phyloP scores from a whole-genome alignment of 1,284 basidiomycete genomes.

The Inonotus obliquus region DNA sequence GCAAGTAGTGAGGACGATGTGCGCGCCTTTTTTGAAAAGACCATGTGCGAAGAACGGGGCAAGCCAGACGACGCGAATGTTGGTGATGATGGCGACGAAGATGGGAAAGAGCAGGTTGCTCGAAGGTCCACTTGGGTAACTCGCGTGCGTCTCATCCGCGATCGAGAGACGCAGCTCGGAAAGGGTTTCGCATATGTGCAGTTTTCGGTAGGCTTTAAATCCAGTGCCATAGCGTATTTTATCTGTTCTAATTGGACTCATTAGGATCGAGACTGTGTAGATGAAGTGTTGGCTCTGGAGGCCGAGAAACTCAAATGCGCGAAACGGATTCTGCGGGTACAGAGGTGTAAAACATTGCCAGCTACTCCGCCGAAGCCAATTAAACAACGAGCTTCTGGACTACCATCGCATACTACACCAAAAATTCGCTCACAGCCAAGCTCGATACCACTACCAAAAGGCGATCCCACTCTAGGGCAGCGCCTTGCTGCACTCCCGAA shows the following conservation, averaged over 20 bases:
- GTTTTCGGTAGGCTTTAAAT: slow-evolving; percentile 59
- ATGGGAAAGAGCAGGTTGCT: slow-evolving; percentile 24
- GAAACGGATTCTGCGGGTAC: slow-evolving; percentile 83
- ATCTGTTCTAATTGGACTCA: not conserved
- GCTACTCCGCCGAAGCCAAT: slow-evolving; percentile 15
- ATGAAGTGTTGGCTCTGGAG: slow-evolving; percentile 81
- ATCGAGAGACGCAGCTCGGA: slow-evolving; percentile 92
- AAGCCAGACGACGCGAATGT: slow-evolving; percentile 29
- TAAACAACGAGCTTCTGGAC: slow-evolving; percentile 31
- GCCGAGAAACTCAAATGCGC: slow-evolving; percentile 77
- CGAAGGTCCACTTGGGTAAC: slow-evolving; percentile 62
- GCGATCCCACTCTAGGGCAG: slow-evolving; percentile 75
- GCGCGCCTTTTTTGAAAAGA: slow-evolving; percentile 79
- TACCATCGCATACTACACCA: slow-evolving; percentile 20
- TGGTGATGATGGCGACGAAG: slow-evolving; percentile 25
- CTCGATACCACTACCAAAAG: slow-evolving; percentile 51
- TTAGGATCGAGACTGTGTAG: slow-evolving; percentile 85
- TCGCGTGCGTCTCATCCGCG: slow-evolving; percentile 83
- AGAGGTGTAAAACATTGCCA: slow-evolving; percentile 62
- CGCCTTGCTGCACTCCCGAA: slow-evolving; percentile 76
- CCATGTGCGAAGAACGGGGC: slow-evolving; percentile 76
- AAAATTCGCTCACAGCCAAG: slow-evolving; percentile 12
- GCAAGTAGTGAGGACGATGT: slow-evolving; percentile 89
- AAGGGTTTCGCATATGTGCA: slow-evolving; percentile 97
- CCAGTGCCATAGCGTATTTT: not conserved